A percentile compares a stretch with the other conserved stretches of the same genome.
Conservation (phyloP, 2,329 filamentous ascomycete species). For the Fusarium sp. region DNA sequence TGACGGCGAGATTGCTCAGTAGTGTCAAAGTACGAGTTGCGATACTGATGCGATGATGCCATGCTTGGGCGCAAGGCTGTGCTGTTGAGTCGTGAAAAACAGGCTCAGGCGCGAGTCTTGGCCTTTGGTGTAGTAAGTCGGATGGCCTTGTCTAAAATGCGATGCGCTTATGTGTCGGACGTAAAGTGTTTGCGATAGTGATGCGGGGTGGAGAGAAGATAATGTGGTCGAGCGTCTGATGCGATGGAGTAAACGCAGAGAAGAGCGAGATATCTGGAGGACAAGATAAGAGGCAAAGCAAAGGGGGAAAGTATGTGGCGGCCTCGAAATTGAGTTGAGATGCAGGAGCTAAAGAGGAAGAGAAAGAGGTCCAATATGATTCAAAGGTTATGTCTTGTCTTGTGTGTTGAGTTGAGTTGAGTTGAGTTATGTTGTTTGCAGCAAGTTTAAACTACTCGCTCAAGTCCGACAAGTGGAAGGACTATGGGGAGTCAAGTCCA, state of each 20-base stretch:
- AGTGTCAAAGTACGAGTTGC: conserved; percentile 66
- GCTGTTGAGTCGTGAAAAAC: conserved; percentile 24
- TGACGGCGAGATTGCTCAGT: conserved; percentile 59
- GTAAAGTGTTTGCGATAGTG: conserved; percentile 22
- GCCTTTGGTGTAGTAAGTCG: conserved; percentile 11
- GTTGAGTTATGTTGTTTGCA: conserved; percentile 35
- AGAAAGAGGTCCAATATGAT: conserved; percentile 15
- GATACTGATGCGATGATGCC: conserved; percentile 67
- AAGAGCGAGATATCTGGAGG: conserved; percentile 4
- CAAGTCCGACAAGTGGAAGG: conserved; percentile 35
- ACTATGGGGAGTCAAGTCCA: conserved; percentile 44
- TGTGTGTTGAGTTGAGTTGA: conserved; percentile 8
- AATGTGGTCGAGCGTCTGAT: conserved; percentile 28
- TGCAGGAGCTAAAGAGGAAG: conserved; percentile 15
- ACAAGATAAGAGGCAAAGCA: conserved; percentile 11
- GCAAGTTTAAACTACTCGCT: conserved; percentile 35
- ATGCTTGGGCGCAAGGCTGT: conserved; percentile 55
- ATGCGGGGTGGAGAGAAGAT: conserved; percentile 37
- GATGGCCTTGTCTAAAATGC: conserved; percentile 14
- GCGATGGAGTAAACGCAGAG: conserved; percentile 30
- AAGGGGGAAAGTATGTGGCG: conserved; percentile 2
- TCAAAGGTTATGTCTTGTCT: conserved; percentile 15
- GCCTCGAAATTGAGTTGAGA: conserved; percentile 14
- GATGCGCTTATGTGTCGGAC: conserved; percentile 8
- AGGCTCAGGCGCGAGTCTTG: conserved; percentile 42